Evolutionary conservation across 805 yeast genomes (phyloP), one percentile per base, ranked within the genome.

Genomic region (Cyberlindnera mississippiensis): DNA sequence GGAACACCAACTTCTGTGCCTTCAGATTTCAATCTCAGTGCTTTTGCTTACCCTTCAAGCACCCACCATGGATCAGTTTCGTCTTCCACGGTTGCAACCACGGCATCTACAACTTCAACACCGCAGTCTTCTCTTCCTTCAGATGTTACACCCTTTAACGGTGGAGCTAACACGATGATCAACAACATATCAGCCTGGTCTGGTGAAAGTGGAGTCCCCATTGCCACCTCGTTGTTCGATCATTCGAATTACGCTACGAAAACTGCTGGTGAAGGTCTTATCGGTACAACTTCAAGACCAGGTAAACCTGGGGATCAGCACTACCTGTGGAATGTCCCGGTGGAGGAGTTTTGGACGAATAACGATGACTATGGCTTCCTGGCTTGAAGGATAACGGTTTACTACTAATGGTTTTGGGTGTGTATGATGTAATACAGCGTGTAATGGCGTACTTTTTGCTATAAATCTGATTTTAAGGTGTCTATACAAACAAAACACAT

Each of bases 141-240:
- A 6, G 57, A 52, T 26, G 19, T 35, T 18, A 49, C 56, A 6
- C 51, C 59, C 4, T 60, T 57, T 41, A 56, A 56, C 33, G 75
- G 72, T 12, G 69, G 80, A 19, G 73, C 82, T 1, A 76, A 75
- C 31, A 72, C 72, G 26, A 78, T 78, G 84, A 78, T 78, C 51
- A 76, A 68, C 52, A 76, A 77, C 50, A 78, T 78, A 28, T 75
- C 80, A 0, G 73, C 72, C 1, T 78, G 84, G 84, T 77, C 82
- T 0, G 76, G 72, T 15, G 72, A 68, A 4, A 69, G 69, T 26
- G 72, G 71, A 13, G 28, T 43, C 11, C 57, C 52, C 40, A 54
- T 49, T 28, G 48, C 55, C 4, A 46, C 57, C 4, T 46, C 53
- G 2, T 33, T 55, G 13, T 55, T 56, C 40, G 59, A 56, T 22